Evolutionary conservation across 2,329 filamentous ascomycete genomes (phyloP), one percentile per base, ranked within the genome.

Genomic region (Truncatella angustata): DNA sequence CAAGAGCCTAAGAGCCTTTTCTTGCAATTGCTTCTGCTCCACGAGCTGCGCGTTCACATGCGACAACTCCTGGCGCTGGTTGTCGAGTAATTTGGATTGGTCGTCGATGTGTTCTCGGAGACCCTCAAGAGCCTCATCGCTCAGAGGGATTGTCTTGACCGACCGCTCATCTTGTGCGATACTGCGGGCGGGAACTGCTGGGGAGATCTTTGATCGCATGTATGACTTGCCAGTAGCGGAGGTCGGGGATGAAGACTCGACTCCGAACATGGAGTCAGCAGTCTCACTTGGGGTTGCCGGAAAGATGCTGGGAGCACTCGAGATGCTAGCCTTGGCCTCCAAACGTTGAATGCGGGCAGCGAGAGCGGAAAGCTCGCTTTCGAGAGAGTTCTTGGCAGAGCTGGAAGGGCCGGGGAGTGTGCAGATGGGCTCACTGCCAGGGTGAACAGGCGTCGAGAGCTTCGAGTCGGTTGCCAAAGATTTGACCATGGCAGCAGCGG

Each of bases 101-200:
- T 92, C 90, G 67, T 95, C 90, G 57, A 97, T 88, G 72, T 96
- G 91, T 63, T 96, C 91, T 63, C 88, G 87, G 60, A 97, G 79
- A 58, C 90, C 88, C 70, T 87, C 86, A 62, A 96, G 86, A 68
- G 93, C 89, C 73, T 93, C 87, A 66, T 91, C 88, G 61, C 86
- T 90, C 63, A 90, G 81, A 63, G 82, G 74, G 71, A 76, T 64
- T 68, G 62, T 73, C 62, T 61, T 79, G 62, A 58, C 70, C 46
- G 56, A 14, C 23, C 55, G 65, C 43, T 73, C 70, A 53, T 73
- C 73, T 18, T 55, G 42, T n/a, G 60, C 62, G 58, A 60, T 64
- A 47, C 61, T 58, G 56, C 66, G 73, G 53, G 70, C 63, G 51
- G 77, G 70, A 54, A 70, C 72, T 54, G 67, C 65, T 49, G 77